These are phyloP conservation scores for Leccinum imitatum DNA, from an alignment of 768 basidiomycete species.

Conservation along the genomic window DNA sequence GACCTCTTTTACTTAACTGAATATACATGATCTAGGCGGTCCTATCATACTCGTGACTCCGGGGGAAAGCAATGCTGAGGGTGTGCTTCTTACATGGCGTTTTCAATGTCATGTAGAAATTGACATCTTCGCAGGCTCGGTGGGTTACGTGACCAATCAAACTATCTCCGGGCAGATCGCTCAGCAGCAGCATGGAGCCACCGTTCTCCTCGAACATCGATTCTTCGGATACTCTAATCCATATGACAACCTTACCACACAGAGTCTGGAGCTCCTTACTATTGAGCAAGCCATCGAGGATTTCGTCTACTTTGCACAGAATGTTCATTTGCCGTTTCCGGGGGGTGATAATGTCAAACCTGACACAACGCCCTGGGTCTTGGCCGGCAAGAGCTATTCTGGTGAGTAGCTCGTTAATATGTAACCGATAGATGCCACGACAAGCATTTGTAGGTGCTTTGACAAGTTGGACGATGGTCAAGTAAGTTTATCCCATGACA, in stretches of 20 bases:
- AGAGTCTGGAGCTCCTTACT: constrained; percentile 59
- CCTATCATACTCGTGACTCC: constrained; percentile 47
- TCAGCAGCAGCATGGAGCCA: constrained; percentile 61
- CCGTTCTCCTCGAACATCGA: constrained; percentile 67
- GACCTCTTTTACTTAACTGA: neutral
- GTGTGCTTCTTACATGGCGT: constrained; percentile 4
- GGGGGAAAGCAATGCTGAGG: constrained; percentile 61
- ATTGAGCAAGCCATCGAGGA: constrained; percentile 77
- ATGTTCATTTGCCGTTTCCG: constrained; percentile 65
- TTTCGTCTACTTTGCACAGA: constrained; percentile 66
- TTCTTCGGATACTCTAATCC: constrained; percentile 78
- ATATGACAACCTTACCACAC: constrained; percentile 54
- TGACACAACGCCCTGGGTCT: constrained; percentile 43
- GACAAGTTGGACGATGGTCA: constrained; percentile 68
- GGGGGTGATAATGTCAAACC: constrained; percentile 63
- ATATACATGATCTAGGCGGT: constrained; percentile 17
- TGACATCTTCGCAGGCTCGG: constrained; percentile 23
- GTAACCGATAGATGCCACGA: neutral
- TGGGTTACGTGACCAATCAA: constrained; percentile 57
- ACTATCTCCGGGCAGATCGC: constrained; percentile 66
- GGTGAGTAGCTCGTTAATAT: constrained; percentile 13
- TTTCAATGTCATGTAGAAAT: neutral
- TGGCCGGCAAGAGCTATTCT: constrained; percentile 44
- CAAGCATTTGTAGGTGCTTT: constrained; percentile 31
- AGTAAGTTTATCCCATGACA: constrained; percentile 39